phyloP scores from a whole-genome alignment of 2,329 filamentous ascomycete species.

The Helotiales sp. region DNA sequence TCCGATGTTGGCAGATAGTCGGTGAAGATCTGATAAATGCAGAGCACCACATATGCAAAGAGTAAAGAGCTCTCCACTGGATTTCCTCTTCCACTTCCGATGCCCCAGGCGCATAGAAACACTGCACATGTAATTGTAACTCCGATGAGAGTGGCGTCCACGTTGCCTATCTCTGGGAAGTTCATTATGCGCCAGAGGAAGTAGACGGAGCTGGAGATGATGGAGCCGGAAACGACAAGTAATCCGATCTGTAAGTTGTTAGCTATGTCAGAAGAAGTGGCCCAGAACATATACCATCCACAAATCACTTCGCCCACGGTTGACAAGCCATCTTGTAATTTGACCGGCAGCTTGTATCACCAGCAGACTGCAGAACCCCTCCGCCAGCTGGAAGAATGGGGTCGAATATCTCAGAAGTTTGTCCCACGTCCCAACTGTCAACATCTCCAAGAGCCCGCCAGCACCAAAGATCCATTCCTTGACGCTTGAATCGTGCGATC shows the following conservation, averaged over 20 bases:
- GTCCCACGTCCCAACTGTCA: slow-evolving; percentile 87
- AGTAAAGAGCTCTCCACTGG: slow-evolving; percentile 93
- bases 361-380: slow-evolving; percentile 94
- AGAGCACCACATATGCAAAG: slow-evolving; percentile 97
- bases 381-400: slow-evolving; percentile 89
- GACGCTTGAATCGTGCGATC: slow-evolving; percentile 68
- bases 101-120: slow-evolving; percentile 92
- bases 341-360: slow-evolving; percentile 96
- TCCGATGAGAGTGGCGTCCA: slow-evolving; percentile 91
- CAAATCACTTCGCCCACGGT: slow-evolving; percentile 88
- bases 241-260: slow-evolving; percentile 72
- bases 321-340: slow-evolving; percentile 93
- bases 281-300: slow-evolving; percentile 77
- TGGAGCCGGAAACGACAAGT: slow-evolving; percentile 83
- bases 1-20: slow-evolving; percentile 82
- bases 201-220: slow-evolving; percentile 92
- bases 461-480: slow-evolving; percentile 88
- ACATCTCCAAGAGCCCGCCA: slow-evolving; percentile 78
- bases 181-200: slow-evolving; percentile 95
- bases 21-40: slow-evolving; percentile 98
- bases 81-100: slow-evolving; percentile 91
- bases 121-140: slow-evolving; percentile 90
- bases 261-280: slow-evolving; percentile 15
- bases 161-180: slow-evolving; percentile 90
- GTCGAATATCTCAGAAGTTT: slow-evolving; percentile 87